Conservation (phyloP, 2,329 filamentous ascomycete species). For the Purpureocillium takamizusanense region DNA sequence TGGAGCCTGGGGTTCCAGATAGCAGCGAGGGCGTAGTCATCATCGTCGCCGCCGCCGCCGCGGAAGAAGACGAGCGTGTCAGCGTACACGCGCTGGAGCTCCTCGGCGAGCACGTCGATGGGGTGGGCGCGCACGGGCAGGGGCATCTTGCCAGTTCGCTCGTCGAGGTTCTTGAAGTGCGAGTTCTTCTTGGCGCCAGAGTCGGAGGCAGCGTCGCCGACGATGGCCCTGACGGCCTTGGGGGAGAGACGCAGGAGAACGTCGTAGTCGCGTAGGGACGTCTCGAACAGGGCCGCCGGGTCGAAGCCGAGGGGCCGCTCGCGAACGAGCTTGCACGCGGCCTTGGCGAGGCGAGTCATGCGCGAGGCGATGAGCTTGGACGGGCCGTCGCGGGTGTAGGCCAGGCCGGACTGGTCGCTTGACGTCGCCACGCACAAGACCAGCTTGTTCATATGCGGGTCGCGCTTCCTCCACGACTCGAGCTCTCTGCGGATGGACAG, state of each 20-base stretch:
- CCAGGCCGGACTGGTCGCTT: slow-evolving; percentile 66
- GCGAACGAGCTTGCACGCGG: slow-evolving; percentile 56
- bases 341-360: slow-evolving; percentile 72
- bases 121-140: slow-evolving; percentile 50
- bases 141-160: slow-evolving; percentile 36
- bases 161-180: slow-evolving; percentile 77
- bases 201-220: slow-evolving; percentile 27
- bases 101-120: slow-evolving; percentile 52
- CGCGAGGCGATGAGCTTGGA: slow-evolving; percentile 76
- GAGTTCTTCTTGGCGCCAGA: slow-evolving; percentile 28
- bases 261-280: slow-evolving; percentile 70
- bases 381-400: slow-evolving; percentile 65
- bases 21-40: slow-evolving; percentile 44
- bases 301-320: slow-evolving; percentile 44
- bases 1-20: slow-evolving; percentile 50
- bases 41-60: slow-evolving; percentile 51
- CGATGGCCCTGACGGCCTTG: slow-evolving; percentile 36
- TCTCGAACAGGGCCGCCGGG: slow-evolving; percentile 53
- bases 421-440: slow-evolving; percentile 76
- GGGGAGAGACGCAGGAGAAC: slow-evolving; percentile 66
- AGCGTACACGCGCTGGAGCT: slow-evolving; percentile 59
- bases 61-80: slow-evolving; percentile 73
- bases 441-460: slow-evolving; percentile 78
- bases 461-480: slow-evolving; percentile 76
- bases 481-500: slow-evolving; percentile 61